Evolutionary conservation across 345 rosid species (phyloP).

Genomic region (Eucalyptus coolabah): DNA sequence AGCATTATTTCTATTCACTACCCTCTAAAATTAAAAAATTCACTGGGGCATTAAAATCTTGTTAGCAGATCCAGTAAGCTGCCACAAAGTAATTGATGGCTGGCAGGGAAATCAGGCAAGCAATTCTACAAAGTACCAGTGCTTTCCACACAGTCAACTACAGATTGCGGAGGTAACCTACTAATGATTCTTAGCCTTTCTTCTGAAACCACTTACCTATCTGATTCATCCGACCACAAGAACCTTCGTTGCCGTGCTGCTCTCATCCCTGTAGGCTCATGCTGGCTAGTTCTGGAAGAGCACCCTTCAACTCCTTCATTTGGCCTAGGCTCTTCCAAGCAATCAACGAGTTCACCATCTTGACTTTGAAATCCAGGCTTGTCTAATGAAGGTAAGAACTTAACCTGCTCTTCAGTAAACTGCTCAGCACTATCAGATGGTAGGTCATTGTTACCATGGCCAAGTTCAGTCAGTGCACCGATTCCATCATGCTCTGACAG

Average conservation of each 20-base stretch:
- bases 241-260: slow-evolving; percentile 42
- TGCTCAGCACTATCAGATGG: slow-evolving; percentile 3
- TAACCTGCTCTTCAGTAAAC: slow-evolving; percentile 8
- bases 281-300: slow-evolving; percentile 20
- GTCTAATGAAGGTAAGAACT: slow-evolving; percentile 1
- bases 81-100: background rate
- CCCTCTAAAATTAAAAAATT: background rate
- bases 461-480: slow-evolving; percentile 15
- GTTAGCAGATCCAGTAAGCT: background rate
- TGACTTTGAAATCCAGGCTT: slow-evolving; percentile 18
- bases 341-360: slow-evolving; percentile 17
- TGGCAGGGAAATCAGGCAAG: background rate
- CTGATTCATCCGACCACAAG: slow-evolving; percentile 83
- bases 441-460: background rate
- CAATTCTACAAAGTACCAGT: background rate
- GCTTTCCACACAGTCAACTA: background rate
- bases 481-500: slow-evolving; percentile 15
- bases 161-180: background rate
- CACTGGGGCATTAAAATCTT: background rate
- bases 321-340: slow-evolving; percentile 15
- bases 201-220: slow-evolving; percentile 37
- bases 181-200: background rate
- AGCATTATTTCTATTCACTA: background rate
- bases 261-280: slow-evolving; percentile 29
- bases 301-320: slow-evolving; percentile 32